A percentile compares a stretch with the other conserved stretches of the same genome.
phyloP scores from a whole-genome alignment of 768 basidiomycete species.

The Dentipellis sp. region DNA sequence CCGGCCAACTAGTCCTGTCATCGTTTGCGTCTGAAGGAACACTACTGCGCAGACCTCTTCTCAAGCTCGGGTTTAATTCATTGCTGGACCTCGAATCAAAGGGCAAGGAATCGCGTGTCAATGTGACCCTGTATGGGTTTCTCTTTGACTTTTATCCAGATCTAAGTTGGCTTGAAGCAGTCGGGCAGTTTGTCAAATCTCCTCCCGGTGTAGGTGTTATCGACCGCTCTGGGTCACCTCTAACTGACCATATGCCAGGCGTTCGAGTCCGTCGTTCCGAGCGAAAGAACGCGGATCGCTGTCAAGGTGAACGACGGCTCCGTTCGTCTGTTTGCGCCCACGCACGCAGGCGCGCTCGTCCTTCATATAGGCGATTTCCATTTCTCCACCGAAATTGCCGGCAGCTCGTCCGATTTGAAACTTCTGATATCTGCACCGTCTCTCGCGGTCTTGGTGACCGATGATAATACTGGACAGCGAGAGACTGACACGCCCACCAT shows the following conservation, averaged over 20 bases:
- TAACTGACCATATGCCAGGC: slow-evolving; percentile 35
- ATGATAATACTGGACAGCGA: slow-evolving; percentile 34
- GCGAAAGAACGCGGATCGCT: slow-evolving; percentile 69
- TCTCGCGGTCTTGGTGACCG: slow-evolving; percentile 43
- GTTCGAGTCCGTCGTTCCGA: slow-evolving; percentile 90
- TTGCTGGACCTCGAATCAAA: slow-evolving; percentile 45
- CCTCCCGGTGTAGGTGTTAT: slow-evolving; percentile 71
- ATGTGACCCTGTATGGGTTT: slow-evolving; percentile 52
- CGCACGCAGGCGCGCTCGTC: slow-evolving; percentile 56
- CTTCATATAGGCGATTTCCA: slow-evolving; percentile 55
- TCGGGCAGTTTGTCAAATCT: slow-evolving; percentile 60
- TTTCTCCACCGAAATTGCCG: slow-evolving; percentile 67
- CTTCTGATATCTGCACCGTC: slow-evolving; percentile 41
- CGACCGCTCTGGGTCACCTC: not conserved
- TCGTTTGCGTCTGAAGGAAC: slow-evolving; percentile 49
- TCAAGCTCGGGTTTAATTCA: slow-evolving; percentile 65
- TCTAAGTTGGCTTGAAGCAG: slow-evolving; percentile 49
- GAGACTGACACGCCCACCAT: slow-evolving; percentile 7
- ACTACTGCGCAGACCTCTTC: slow-evolving; percentile 43
- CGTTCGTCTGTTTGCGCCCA: slow-evolving; percentile 47
- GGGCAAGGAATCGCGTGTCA: slow-evolving; percentile 74
- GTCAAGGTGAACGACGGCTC: slow-evolving; percentile 61
- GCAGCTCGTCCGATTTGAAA: slow-evolving; percentile 47
- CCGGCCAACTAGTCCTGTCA: slow-evolving; percentile 32
- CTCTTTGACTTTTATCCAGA: slow-evolving; percentile 57